Base-by-base conservation (phyloP, 768 basidiomycete genomes). In the Rhodotorula kratochvilovae region DNA sequence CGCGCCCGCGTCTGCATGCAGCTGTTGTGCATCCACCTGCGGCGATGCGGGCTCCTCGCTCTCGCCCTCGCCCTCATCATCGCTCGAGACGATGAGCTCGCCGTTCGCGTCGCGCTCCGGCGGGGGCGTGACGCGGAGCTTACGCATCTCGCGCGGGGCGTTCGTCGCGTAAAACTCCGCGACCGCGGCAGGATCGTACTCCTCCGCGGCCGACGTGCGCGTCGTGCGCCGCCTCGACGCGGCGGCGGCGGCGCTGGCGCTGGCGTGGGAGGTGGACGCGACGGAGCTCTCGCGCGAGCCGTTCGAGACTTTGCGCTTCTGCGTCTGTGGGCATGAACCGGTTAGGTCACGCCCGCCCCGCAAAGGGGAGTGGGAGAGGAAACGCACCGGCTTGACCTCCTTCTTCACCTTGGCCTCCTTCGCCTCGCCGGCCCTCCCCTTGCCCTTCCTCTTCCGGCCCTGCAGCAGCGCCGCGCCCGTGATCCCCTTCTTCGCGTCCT, bases 31-130 rank as follows among this genome's bases (percentile, higher is more conserved):
- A 16, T 42, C 42, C 17, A 46, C 45, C 8, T 21, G 45, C 21
- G 45, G 45, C 45, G 29, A 8, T 36, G 50, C 36, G 3, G n/a
- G 11, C 19, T 57, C 63, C 5, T 23, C 12, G 25, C 7, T 27
- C 29, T 15, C 57, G 13, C 27, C n/a, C n/a, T n/a, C n/a, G n/a
- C n/a, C n/a, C n/a, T n/a, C 16, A 27, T 43, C 36, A n/a, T 21
- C 12, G 6, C 39, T 23, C n/a, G 58, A 45, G 36, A 2, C 10
- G 58, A 67, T 29, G 29, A 67, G 11, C 29, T 60, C 35, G 23
- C 66, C 66, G 16, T 60, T 0, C 23, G 13, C 58, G 51, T 67
- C 66, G 39, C 25, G 39, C 51, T 45, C 42, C 12, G 66, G 66
- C 29, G 66, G 39, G 21, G 66, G 58, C 29, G 66, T 60, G 5